Conservation (phyloP, 192 early-diverging fungal species). For the Backusella morwellensis region DNA sequence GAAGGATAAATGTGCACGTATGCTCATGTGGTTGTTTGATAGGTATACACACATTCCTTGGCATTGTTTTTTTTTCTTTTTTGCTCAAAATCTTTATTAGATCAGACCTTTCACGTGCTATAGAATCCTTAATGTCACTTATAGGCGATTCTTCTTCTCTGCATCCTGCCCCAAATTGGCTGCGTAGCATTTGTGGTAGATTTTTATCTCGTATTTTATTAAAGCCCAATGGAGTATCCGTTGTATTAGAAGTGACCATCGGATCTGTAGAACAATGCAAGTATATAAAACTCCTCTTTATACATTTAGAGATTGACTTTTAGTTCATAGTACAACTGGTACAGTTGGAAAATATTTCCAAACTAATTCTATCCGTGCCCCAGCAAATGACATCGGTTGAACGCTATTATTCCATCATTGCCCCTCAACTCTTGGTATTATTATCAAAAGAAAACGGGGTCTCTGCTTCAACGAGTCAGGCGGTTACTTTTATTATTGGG, state of each 20-base stretch:
- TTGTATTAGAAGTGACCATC: constrained; percentile 68
- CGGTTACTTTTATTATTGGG: constrained; percentile 48
- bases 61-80: constrained; percentile 3
- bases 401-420: constrained; percentile 49
- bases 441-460: constrained; percentile 4
- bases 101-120: constrained; percentile 49
- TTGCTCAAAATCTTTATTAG: constrained; percentile 31
- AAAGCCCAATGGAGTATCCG: constrained; percentile 57
- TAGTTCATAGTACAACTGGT: constrained; percentile 41
- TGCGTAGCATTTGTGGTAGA: constrained; percentile 60
- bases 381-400: constrained; percentile 56
- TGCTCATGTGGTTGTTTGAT: constrained; percentile 43
- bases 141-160: constrained; percentile 50
- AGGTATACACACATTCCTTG: constrained; percentile 11
- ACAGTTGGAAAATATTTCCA: constrained; percentile 57
- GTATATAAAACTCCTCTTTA: not conserved
- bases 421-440: constrained; percentile 43
- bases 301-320: not conserved
- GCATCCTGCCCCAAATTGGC: constrained; percentile 58
- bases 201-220: constrained; percentile 70
- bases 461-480: constrained; percentile 33
- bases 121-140: constrained; percentile 67
- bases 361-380: constrained; percentile 57
- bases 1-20: constrained; percentile 40
- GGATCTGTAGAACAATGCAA: constrained; percentile 49